These are phyloP conservation scores for Haplosporangium gracile DNA, from an alignment of 192 early-diverging fungal genomes.

Conservation along the genomic window DNA sequence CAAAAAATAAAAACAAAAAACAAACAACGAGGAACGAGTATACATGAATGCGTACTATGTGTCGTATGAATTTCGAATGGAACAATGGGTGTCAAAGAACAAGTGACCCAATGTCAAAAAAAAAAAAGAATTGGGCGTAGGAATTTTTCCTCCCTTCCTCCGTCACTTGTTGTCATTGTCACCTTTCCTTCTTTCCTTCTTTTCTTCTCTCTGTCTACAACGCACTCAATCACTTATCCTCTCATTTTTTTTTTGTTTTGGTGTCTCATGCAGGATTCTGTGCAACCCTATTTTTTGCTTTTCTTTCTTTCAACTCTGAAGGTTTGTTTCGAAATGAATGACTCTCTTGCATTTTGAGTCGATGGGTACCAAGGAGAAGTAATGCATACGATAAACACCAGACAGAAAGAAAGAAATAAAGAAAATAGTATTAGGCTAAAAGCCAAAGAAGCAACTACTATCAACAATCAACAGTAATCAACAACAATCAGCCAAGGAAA, in stretches of 20 bases:
- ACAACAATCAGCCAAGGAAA: neutral
- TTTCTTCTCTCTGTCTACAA: neutral
- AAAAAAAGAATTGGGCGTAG: too few relatives aligned
- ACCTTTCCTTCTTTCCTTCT: too few relatives aligned
- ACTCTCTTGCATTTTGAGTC: neutral
- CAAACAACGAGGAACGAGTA: too few relatives aligned
- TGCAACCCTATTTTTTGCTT: neutral
- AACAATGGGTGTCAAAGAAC: too few relatives aligned
- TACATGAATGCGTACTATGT: too few relatives aligned
- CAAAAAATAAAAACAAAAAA: too few relatives aligned
- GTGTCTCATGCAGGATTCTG: slow-evolving; percentile 5
- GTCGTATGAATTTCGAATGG: too few relatives aligned
- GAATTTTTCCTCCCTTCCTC: too few relatives aligned
- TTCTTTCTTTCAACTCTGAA: neutral
- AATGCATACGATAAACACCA: neutral
- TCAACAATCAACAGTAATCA: neutral
- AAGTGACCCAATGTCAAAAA: too few relatives aligned
- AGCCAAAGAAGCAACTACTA: neutral
- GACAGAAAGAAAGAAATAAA: neutral
- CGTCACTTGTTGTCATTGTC: too few relatives aligned
- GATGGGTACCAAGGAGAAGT: neutral
- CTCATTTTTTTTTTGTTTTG: neutral
- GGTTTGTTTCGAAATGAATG: too few relatives aligned
- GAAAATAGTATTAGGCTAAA: neutral
- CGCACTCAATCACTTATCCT: neutral